Evolutionary conservation across 768 basidiomycete genomes (phyloP).

Genomic region (Russula sp.): DNA sequence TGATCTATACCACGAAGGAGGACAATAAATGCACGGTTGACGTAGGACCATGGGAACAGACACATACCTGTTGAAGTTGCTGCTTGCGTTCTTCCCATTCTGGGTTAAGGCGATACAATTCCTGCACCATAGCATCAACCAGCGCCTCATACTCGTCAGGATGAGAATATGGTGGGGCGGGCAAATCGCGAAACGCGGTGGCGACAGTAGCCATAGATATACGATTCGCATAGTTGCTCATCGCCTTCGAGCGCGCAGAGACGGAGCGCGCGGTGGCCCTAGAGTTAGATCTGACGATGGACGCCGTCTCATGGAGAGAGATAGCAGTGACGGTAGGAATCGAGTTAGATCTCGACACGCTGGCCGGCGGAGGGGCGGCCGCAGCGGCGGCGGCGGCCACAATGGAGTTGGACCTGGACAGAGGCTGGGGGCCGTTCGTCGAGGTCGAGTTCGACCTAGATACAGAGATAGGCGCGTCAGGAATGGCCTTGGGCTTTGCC

Average conservation of each 20-base stretch:
- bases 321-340: conserved; percentile 12
- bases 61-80: conserved; percentile 20
- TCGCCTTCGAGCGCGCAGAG: conserved; percentile 11
- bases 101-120: conserved; percentile 21
- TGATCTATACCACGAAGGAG: conserved; percentile 7
- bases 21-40: not conserved
- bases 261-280: conserved; percentile 4
- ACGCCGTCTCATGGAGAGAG: conserved; percentile 13
- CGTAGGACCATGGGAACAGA: not conserved
- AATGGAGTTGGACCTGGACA: conserved; percentile 15
- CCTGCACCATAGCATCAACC: conserved; percentile 22
- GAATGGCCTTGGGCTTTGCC: not conserved
- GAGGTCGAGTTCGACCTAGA: conserved; percentile 4
- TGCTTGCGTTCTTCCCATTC: conserved; percentile 23
- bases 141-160: conserved; percentile 19
- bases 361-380: not conserved
- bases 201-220: conserved; percentile 9
- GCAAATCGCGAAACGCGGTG: conserved; percentile 11
- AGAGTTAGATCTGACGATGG: conserved; percentile 14
- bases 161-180: conserved; percentile 14
- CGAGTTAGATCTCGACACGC: conserved; percentile 14
- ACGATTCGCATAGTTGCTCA: conserved; percentile 13
- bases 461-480: conserved; percentile 1
- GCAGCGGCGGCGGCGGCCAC: not conserved
- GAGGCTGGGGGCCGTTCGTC: not conserved